Conservation (phyloP, 768 basidiomycete genomes). For the Cystofilobasidium macerans region DNA sequence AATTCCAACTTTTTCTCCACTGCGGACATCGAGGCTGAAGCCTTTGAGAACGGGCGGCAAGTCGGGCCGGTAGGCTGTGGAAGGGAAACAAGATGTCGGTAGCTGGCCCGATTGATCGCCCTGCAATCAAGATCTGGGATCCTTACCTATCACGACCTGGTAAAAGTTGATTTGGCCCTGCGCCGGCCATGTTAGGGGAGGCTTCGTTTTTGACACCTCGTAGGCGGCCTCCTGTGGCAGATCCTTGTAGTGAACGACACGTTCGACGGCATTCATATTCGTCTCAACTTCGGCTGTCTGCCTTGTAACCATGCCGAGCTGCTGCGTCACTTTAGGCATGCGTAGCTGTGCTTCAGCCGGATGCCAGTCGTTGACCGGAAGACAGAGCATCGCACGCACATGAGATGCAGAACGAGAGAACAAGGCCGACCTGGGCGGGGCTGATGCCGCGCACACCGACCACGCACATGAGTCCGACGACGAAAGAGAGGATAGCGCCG, state of each 20-base stretch:
- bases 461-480: constrained; percentile 16
- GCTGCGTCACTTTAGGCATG: not conserved
- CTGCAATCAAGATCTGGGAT: not conserved
- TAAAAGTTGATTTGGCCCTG: constrained; percentile 62
- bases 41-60: constrained; percentile 77
- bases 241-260: constrained; percentile 67
- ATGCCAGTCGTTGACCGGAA: not conserved
- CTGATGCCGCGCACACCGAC: constrained; percentile 12
- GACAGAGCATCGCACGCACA: not conserved
- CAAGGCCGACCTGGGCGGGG: constrained; percentile 11
- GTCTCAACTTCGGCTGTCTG: constrained; percentile 65
- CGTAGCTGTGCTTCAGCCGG: not conserved
- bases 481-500: constrained; percentile 4
- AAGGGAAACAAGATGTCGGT: constrained; percentile 45
- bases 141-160: constrained; percentile 34
- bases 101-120: not conserved
- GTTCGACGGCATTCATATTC: constrained; percentile 45
- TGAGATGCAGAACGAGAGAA: constrained; percentile 5
- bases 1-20: constrained; percentile 84
- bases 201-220: constrained; percentile 45
- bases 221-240: constrained; percentile 56
- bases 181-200: constrained; percentile 59
- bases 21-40: constrained; percentile 55
- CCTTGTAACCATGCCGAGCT: constrained; percentile 27
- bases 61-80: constrained; percentile 56